Percentiles rank a stretch among this genome's conserved stretches.
These are phyloP conservation scores for Phycomyces blakesleeanus DNA, from an alignment of 192 early-diverging fungal species.

Conservation along the genomic window DNA sequence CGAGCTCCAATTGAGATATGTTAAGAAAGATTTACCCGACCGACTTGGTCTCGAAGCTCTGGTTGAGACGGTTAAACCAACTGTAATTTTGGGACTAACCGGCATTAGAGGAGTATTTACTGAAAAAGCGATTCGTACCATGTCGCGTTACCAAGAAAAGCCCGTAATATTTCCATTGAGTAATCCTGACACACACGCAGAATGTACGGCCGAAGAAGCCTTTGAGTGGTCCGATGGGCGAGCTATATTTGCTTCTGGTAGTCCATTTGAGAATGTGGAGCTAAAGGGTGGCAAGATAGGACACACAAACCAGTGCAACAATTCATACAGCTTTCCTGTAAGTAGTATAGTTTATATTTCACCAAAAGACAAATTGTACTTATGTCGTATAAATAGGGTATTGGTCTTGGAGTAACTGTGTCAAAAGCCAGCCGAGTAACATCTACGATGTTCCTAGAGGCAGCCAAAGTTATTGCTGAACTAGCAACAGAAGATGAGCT, in stretches of 20 bases:
- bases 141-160: conserved; percentile 69
- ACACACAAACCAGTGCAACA: conserved; percentile 87
- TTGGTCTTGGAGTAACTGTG: conserved; percentile 83
- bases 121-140: conserved; percentile 42
- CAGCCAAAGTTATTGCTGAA: conserved; percentile 75
- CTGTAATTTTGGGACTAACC: conserved; percentile 39
- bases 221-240: conserved; percentile 80
- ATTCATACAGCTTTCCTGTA: conserved; percentile 93
- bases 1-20: conserved; percentile 37
- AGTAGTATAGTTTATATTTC: conserved; percentile 21
- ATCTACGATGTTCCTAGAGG: conserved; percentile 77
- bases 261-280: conserved; percentile 80
- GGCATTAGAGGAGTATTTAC: conserved; percentile 41
- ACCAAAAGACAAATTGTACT: no score
- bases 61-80: conserved; percentile 41
- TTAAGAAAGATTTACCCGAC: conserved; percentile 39
- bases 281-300: conserved; percentile 56
- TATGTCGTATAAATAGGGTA: conserved; percentile 54
- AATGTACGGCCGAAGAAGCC: conserved; percentile 93
- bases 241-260: conserved; percentile 95
- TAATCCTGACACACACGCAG: conserved; percentile 85
- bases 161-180: conserved; percentile 92
- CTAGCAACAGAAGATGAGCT: conserved; percentile 69
- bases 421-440: conserved; percentile 67
- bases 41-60: conserved; percentile 37